Evolutionary conservation across 2,329 filamentous ascomycete genomes (phyloP).

Genomic region (Colletotrichum paranaense): DNA sequence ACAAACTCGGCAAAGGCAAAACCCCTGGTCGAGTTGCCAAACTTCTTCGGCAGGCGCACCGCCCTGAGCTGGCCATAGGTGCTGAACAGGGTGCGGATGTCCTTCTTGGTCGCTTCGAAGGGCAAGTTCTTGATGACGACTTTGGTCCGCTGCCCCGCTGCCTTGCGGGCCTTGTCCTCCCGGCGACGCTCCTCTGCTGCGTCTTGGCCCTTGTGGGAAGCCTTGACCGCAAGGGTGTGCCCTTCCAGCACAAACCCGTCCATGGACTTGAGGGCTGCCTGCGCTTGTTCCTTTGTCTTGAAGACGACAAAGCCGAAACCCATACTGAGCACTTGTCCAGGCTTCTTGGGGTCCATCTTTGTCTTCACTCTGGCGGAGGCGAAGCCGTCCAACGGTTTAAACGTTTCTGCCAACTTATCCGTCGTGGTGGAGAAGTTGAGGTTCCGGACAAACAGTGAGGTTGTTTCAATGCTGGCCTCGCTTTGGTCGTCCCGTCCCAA

Average conservation of each 20-base stretch:
- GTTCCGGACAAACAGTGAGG: conserved; percentile 94
- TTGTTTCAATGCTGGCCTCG: conserved; percentile 71
- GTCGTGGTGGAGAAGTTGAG: conserved; percentile 92
- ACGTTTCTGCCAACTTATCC: conserved; percentile 78
- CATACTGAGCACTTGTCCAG: conserved; percentile 91
- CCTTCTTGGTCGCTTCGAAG: conserved; percentile 94
- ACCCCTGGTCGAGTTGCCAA: conserved; percentile 87
- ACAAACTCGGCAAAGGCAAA: conserved; percentile 98
- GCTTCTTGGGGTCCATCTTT: conserved; percentile 90
- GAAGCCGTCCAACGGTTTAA: conserved; percentile 87
- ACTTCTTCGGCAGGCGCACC: conserved; percentile 94
- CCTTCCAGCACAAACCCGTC: conserved; percentile 88
- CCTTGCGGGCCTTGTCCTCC: conserved; percentile 86
- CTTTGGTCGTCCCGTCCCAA: conserved; percentile 67
- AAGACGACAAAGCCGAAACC: conserved; percentile 97
- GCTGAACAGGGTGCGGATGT: conserved; percentile 85
- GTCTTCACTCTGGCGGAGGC: conserved; percentile 91
- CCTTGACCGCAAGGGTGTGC: conserved; percentile 85
- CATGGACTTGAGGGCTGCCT: conserved; percentile 86
- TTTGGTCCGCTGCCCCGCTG: conserved; percentile 83
- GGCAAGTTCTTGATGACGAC: conserved; percentile 98
- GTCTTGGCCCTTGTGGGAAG: conserved; percentile 88
- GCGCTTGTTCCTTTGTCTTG: conserved; percentile 78
- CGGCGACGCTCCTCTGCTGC: conserved; percentile 87
- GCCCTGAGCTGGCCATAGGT: conserved; percentile 93